Percentiles rank a stretch among this genome's conserved stretches.
phyloP scores from a whole-genome alignment of 169 alveolate species.

The Amoebophrya sp. region DNA sequence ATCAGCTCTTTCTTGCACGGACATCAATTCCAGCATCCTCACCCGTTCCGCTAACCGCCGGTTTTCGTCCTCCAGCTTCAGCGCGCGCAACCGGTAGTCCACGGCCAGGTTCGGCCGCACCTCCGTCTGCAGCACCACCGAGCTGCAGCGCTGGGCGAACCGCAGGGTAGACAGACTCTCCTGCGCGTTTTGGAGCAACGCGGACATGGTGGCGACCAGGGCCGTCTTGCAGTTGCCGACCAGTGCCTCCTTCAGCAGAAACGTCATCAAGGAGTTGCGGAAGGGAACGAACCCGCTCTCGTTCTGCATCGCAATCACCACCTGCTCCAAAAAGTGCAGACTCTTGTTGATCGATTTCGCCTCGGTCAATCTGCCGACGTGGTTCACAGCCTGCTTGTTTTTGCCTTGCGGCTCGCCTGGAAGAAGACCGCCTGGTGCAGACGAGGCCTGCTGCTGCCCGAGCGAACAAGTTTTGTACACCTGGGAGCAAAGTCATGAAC shows the following conservation, averaged over 20 bases:
- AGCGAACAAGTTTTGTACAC: too few relatives aligned
- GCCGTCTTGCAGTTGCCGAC: neutral
- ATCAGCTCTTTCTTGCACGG: too few relatives aligned
- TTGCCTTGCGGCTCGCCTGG: too few relatives aligned
- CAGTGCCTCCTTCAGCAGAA: conserved; percentile 18
- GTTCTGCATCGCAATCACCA: neutral
- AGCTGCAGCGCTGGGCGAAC: conserved; percentile 21
- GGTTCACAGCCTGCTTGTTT: too few relatives aligned
- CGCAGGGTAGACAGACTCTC: neutral
- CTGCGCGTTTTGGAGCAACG: neutral
- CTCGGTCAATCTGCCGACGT: neutral
- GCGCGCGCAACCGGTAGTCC: neutral
- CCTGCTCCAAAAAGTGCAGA: neutral
- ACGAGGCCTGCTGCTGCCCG: too few relatives aligned
- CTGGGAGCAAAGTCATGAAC: too few relatives aligned
- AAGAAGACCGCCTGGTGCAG: too few relatives aligned
- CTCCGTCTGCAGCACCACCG: neutral
- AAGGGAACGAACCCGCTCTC: neutral
- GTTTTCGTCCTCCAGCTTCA: neutral
- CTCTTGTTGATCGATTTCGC: neutral
- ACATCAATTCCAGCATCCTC: neutral
- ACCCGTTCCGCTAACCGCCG: neutral
- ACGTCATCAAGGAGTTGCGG: conserved; percentile 21
- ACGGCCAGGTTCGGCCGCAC: neutral
- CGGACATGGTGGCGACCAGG: neutral